Conservation (phyloP, 2,329 filamentous ascomycete genomes). For the Calonectria multiphialidica region DNA sequence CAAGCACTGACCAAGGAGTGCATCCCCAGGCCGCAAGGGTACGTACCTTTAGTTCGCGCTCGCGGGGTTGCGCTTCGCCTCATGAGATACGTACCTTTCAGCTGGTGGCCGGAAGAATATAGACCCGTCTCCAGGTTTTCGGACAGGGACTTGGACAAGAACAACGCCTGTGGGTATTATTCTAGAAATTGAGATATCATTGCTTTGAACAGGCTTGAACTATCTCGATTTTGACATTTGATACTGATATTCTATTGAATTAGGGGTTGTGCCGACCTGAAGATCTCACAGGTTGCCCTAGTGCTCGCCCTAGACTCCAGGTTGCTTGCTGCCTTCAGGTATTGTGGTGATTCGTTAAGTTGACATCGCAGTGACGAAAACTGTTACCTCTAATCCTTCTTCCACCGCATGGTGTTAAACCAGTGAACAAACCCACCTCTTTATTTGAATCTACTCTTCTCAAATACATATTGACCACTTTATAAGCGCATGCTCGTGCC, state of each 20-base stretch:
- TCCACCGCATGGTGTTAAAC: no score
- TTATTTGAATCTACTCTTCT: no score
- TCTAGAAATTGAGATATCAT: neutral
- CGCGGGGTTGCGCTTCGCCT: neutral
- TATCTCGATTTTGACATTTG: neutral
- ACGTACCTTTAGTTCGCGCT: constrained; percentile 2
- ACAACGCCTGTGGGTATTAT: neutral
- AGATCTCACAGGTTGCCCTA: no score
- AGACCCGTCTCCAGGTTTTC: neutral
- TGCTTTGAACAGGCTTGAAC: neutral
- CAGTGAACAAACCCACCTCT: no score
- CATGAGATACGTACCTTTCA: neutral
- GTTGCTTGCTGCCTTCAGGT: no score
- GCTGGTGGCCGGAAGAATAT: neutral
- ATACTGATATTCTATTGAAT: no score
- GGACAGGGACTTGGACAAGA: neutral
- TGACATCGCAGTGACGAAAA: no score
- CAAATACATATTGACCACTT: neutral
- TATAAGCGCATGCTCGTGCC: neutral
- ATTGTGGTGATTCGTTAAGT: no score
- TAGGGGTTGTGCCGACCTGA: no score
- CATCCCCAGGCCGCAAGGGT: constrained; percentile 15
- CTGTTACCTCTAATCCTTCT: no score
- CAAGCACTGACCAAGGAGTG: constrained; percentile 10
- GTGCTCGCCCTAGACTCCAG: no score